A percentile compares a stretch with the other conserved stretches of the same genome.
These are phyloP conservation scores for Erigeron philadelphicus DNA, from an alignment of 140 eudicot genomes.

Conservation along the genomic window DNA sequence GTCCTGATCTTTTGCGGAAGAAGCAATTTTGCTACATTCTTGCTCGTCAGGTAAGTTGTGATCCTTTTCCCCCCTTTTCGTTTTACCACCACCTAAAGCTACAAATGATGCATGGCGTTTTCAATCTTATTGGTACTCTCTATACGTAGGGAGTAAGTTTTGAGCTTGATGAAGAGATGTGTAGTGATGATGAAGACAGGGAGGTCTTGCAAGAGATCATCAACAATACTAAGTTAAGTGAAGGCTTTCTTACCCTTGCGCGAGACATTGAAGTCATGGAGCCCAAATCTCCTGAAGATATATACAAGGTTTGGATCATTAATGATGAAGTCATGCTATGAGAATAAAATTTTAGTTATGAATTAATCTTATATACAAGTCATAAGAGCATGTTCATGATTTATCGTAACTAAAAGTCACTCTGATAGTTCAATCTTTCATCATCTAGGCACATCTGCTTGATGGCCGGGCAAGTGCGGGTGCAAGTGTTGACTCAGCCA, in stretches of 20 bases:
- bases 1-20: constrained; percentile 59
- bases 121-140: background rate
- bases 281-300: constrained; percentile 96
- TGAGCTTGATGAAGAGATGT: constrained; percentile 83
- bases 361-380: background rate
- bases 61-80: background rate
- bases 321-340: background rate
- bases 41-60: constrained; percentile 73
- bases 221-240: constrained; percentile 72
- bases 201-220: constrained; percentile 77
- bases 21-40: constrained; percentile 85
- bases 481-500: constrained; percentile 91
- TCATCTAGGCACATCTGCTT: constrained; percentile 77
- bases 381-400: constrained; percentile 1
- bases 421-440: constrained; percentile 4
- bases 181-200: constrained; percentile 69
- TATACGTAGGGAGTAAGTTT: constrained; percentile 59
- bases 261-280: constrained; percentile 99
- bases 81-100: background rate
- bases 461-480: constrained; percentile 97
- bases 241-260: constrained; percentile 96
- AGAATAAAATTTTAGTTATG: background rate
- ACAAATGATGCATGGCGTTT: background rate
- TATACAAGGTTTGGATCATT: constrained; percentile 64
- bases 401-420: too few species aligned